Percentiles rank a stretch among this genome's conserved stretches.
Evolutionary conservation across 2,329 filamentous ascomycete genomes (phyloP).

Genomic region (Polychaeton citri): DNA sequence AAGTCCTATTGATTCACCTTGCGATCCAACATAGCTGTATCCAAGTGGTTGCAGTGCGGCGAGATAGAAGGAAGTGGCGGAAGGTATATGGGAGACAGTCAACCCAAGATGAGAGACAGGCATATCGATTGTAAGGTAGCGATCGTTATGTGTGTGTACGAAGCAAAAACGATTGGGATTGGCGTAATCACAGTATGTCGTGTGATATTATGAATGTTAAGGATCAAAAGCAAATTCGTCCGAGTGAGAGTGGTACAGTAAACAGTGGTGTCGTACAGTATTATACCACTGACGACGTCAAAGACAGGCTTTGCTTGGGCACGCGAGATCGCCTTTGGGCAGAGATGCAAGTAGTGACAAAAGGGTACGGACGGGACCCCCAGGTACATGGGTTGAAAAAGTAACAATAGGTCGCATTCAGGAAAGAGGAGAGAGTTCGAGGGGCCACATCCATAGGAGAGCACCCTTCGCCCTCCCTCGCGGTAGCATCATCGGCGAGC

Average conservation of each 20-base stretch:
- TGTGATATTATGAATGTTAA: no score
- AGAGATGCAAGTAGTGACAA: background rate
- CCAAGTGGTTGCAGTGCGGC: constrained; percentile 65
- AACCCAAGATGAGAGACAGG: constrained; percentile 50
- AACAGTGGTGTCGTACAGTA: background rate
- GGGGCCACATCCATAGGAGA: no score
- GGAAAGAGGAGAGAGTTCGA: no score
- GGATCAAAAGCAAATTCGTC: no score
- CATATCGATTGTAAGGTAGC: no score
- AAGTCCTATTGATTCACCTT: constrained; percentile 48
- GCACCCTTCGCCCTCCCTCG: no score
- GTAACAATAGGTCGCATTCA: background rate
- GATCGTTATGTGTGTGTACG: no score
- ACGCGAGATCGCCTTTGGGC: background rate
- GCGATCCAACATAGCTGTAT: constrained; percentile 54
- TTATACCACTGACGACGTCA: background rate
- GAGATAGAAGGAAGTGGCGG: constrained; percentile 73
- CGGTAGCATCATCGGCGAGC: no score
- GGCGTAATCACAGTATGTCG: no score
- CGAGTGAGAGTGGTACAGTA: no score
- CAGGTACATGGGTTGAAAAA: background rate
- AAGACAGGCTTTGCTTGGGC: background rate
- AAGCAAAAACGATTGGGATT: no score
- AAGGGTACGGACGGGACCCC: no score
- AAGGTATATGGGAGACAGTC: constrained; percentile 63